These are phyloP conservation scores for Gentiana straminea DNA, from an alignment of 257 asterid species.

Conservation along the genomic window DNA sequence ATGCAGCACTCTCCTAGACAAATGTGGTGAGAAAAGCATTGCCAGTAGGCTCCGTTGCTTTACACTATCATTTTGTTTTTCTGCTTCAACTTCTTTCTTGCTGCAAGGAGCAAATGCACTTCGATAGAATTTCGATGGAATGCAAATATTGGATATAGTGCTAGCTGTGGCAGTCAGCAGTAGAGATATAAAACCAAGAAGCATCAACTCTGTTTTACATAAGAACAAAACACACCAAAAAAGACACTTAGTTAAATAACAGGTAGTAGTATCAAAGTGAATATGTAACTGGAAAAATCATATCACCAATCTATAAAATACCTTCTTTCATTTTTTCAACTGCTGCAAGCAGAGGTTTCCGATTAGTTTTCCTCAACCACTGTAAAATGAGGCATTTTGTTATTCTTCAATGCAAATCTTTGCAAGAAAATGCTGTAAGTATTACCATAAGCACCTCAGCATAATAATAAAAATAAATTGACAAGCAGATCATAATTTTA, in stretches of 20 bases:
- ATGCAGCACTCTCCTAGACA: constrained; percentile 48
- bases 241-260: background rate
- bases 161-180: constrained; percentile 90
- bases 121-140: constrained; percentile 67
- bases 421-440: too few species aligned
- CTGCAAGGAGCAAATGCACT: constrained; percentile 80
- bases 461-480: too few species aligned
- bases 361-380: constrained; percentile 81
- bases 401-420: too few species aligned
- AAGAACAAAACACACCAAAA: constrained; percentile 6
- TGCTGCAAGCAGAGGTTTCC: constrained; percentile 87
- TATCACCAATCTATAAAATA: background rate
- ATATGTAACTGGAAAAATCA: background rate
- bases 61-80: constrained; percentile 23
- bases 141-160: constrained; percentile 71
- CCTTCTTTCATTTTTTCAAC: constrained; percentile 73
- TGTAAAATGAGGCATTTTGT: constrained; percentile 12
- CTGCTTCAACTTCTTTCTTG: constrained; percentile 43
- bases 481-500: too few species aligned
- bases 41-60: constrained; percentile 53
- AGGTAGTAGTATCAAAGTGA: background rate
- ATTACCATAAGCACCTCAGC: too few species aligned
- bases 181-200: constrained; percentile 96
- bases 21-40: constrained; percentile 29
- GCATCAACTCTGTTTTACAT: constrained; percentile 73